A percentile compares a stretch with the other conserved stretches of the same genome.
phyloP scores from a whole-genome alignment of 2,329 filamentous ascomycete genomes.

The Talaromyces atroroseus region DNA sequence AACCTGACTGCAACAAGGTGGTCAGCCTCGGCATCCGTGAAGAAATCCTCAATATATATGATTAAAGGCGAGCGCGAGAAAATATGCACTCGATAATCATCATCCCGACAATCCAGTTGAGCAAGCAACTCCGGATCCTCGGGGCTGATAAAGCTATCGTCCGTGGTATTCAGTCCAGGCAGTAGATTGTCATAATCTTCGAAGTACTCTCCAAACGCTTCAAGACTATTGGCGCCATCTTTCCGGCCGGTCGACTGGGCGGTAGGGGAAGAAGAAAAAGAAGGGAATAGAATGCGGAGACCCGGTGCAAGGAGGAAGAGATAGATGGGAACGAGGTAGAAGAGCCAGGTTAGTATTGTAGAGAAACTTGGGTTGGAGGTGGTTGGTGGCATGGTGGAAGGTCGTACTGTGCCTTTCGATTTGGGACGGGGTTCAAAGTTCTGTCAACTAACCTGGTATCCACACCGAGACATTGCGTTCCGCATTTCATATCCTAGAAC shows the following conservation, averaged over 20 bases:
- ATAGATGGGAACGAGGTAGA: conserved; percentile 35
- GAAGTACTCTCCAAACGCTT: background rate
- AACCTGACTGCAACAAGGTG: conserved; percentile 52
- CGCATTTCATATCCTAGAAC: no score
- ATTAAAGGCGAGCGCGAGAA: conserved; percentile 51
- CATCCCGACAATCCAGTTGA: conserved; percentile 21
- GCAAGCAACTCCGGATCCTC: conserved; percentile 24
- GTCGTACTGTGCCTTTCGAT: background rate
- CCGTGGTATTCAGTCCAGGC: conserved; percentile 21
- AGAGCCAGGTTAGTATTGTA: conserved; percentile 28
- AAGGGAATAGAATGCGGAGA: conserved; percentile 17
- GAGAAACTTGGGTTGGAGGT: conserved; percentile 22
- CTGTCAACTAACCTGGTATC: background rate
- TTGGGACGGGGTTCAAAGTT: background rate
- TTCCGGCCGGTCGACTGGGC: conserved; percentile 1
- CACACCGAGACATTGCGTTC: background rate
- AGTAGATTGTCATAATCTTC: conserved; percentile 13
- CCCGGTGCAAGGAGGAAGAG: conserved; percentile 31
- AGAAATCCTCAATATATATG: conserved; percentile 54
- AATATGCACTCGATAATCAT: conserved; percentile 41
- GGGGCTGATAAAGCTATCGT: conserved; percentile 30
- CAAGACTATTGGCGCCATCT: background rate
- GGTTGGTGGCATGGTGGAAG: conserved; percentile 20
- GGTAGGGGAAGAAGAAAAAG: conserved; percentile 1
- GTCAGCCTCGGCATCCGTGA: conserved; percentile 45